Base-by-base conservation (phyloP, 768 basidiomycete species). In the Termitomyces sp. region DNA sequence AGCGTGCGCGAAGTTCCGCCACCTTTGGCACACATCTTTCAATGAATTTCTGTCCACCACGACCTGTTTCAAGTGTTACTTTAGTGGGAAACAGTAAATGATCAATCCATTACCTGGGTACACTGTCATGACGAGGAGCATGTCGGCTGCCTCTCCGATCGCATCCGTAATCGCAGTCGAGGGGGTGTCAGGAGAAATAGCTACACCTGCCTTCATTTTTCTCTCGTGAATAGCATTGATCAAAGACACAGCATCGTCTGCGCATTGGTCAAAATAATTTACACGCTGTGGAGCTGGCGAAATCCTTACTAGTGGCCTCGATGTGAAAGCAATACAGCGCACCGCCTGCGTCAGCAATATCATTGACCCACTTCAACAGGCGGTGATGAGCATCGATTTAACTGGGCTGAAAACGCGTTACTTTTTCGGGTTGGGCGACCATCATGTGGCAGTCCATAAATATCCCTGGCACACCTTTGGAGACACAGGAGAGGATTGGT, bases 371-470 rank as follows among this genome's bases (percentile, higher is more conserved):
- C 93, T 98, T 64, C 16, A 24, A 36, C 6, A 34, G 18, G 30
- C 24, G n/a, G 37, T 32, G 36, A 51, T 57, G 55, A 53, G 49
- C 20, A 52, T 48, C 26, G n/a, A 12, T 27, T 57, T 20, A 12
- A 40, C 4, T 48, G 8, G 36, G 33, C 26, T 20, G 14, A 30
- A 36, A 45, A 18, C 20, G 50, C 46, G 67, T 49, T 64, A 93
- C 95, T 80, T 89, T 88, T 68, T 90, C 92, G 10, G 97, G 97
- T 49, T 98, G 78, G 0, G 94, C 72, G 20, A 99, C 97, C 97
- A 99, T 99, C 97, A 98, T 98, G 74, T 99, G 97, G 73, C 95
- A 98, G 74, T 99, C 97, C 96, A 99, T 98, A 78, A 95, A 98
- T 65, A 98, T 97, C 53, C 85, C 92, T 2, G 96, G 95, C 22